Evolutionary conservation across 805 yeast species (phyloP), one percentile per base, ranked within the genome.

Genomic region (Clavispora carvajalis): DNA sequence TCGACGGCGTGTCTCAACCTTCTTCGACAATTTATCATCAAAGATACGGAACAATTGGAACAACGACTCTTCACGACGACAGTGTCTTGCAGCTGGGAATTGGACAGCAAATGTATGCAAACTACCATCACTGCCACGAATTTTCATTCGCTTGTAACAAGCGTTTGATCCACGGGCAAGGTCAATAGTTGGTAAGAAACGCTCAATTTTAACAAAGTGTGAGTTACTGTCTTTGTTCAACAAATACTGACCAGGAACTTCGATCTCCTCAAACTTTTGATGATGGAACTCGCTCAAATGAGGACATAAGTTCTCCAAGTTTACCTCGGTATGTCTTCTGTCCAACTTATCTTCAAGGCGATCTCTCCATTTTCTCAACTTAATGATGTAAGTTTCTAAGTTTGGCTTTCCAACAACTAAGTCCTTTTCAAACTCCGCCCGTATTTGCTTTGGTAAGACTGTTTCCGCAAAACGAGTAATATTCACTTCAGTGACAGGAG

Each of bases 211-310:
- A 37, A 88, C 76, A 59, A 93, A 95, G 60, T 91, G 96, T n/a
- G 77, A 62, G 58, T 87, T 91, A 60, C 76, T 88, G 54, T 91
- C 98, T 58, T 82, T 85, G 59, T 87, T 85, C 66, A 88, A 70
- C 57, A 90, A 67, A 56, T 93, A 93, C 58, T 93, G 99, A 1
- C 99, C 99, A 0, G 99, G 99, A 43, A 93, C 81, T 60, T 93
- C 99, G 43, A 93, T 87, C 37, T 93, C 99, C 60, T 93, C 99
- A 58, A 93, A 93, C 63, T 89, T 91, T 60, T 93, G 98, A 60
- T 93, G 96, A 63, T 93, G 99, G 78, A 95, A 93, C 58, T 90
- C 96, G 58, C 95, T 84, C 60, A 93, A 71, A 53, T 91, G 98
- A 12, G 98, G 96, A 54, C 97, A 89, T 47, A 93, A 72, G 42